Evolutionary conservation across 768 basidiomycete genomes (phyloP), one percentile per base, ranked within the genome.

Genomic region (Boletus sensibilis): DNA sequence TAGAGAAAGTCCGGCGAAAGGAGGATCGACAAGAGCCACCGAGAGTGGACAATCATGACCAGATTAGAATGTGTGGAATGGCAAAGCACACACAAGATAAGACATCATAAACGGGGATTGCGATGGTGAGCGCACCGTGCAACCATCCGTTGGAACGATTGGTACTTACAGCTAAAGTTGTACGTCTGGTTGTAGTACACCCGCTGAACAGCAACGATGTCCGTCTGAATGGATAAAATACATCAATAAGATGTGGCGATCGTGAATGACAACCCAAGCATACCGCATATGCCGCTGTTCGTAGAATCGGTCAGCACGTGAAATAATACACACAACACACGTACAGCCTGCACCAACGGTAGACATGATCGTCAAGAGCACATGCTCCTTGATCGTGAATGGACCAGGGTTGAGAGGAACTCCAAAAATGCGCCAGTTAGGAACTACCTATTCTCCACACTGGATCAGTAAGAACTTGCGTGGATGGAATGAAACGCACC

Each of bases 311-410:
- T 70, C 43, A 61, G 51, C 41, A 42, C 20, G 2, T 3, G 38
- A 8, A 12, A 31, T 0, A 3, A 23, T 20, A 1, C 7, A 29
- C 1, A 49, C 0, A 37, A 23, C 34, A 40, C 23, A 72, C 70
- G 43, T 50, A 72, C 70, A 57, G 37, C 44, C 16, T 18, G 56
- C 61, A n/a, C 72, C 75, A n/a, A 80, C 76, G 49, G 78, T 78
- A 2, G 85, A 83, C 72, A 88, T 88, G 60, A 90, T 83, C 0
- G 84, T 88, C 49, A 88, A 79, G 21, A 91, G 69, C 0, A 86
- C 84, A 59, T 82, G 82, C 56, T 82, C 90, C 73, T 92, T 90
- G 67, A 91, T 87, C 23, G 80, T 82, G 66, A 89, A 91, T 1
- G 83, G 86, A 4, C 90, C 90, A 18, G 87, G 87, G 68, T 90